phyloP scores from a whole-genome alignment of 169 alveolate genomes.

The Plasmodium knowlesi region DNA sequence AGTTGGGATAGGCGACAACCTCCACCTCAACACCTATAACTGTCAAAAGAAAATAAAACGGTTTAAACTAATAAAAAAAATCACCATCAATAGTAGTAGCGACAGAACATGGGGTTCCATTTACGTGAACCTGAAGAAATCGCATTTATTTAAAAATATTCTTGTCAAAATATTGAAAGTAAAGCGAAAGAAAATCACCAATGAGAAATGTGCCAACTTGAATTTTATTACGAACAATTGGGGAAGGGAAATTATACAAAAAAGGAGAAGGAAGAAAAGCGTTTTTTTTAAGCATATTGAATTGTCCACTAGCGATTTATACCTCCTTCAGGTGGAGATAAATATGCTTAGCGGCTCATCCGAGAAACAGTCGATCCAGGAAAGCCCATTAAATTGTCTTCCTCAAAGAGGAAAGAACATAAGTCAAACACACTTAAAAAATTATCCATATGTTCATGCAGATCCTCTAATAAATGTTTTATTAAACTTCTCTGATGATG shows the following conservation, averaged over 20 bases:
- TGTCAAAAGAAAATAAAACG: not conserved
- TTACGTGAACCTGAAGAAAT: slow-evolving; percentile 42
- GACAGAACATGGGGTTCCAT: slow-evolving; percentile 36
- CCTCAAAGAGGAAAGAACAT: not conserved
- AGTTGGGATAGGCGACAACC: not conserved
- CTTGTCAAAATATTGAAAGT: slow-evolving; percentile 37
- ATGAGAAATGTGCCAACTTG: not conserved
- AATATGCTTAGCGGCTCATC: not conserved
- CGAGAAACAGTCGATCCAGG: not conserved
- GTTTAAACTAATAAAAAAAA: slow-evolving; percentile 18
- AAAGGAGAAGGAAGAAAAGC: slow-evolving; percentile 26
- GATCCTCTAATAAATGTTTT: not conserved
- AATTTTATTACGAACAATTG: slow-evolving; percentile 20
- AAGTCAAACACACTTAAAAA: not conserved
- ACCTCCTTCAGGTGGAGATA: slow-evolving; percentile 19
- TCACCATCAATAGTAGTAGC: slow-evolving; percentile 22
- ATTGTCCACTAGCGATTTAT: slow-evolving; percentile 5
- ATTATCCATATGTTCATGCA: not conserved
- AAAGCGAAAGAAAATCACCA: not conserved
- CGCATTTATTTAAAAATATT: slow-evolving; percentile 9
- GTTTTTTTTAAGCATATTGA: slow-evolving; percentile 49
- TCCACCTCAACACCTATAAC: not conserved
- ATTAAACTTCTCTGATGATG: slow-evolving; percentile 41
- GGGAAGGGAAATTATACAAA: slow-evolving; percentile 1
- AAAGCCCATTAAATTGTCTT: not conserved